Base-by-base conservation (phyloP, 2,329 filamentous ascomycete species). In the Colletotrichum filicis region DNA sequence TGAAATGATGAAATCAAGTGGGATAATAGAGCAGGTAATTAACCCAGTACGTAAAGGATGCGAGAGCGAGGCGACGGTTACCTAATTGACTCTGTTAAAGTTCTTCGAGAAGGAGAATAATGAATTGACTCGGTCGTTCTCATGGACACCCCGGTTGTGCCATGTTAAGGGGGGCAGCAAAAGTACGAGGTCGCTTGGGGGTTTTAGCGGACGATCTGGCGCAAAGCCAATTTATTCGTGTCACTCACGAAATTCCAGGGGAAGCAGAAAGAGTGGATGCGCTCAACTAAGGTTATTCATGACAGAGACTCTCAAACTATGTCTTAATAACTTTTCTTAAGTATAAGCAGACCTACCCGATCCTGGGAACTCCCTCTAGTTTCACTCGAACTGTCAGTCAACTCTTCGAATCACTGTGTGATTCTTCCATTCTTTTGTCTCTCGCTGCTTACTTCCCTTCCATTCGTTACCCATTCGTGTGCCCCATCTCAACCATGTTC, bases 211-310 rank as follows among this genome's bases (percentile, higher is more conserved):
- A 46, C 35, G 55, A 22, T 68, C 32, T 62, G 42, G 56, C 26
- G 57, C 57, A 62, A 62, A 26, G 14, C 35, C 57, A 62, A 69
- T 67, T 9, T 67, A 67, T 60, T 61, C 56, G 65, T 32, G 52
- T 69, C 66, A 64, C 52, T 22, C 52, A 52, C 59, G 59, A 69
- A 26, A 69, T 64, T 58, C 58, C 24, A 49, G 66, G 59, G 53
- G 53, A 56, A 30, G 35, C 24, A 52, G 16, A 37, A 69, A 69
- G 64, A 69, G 66, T 69, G 66, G 66, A 63, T 35, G 58, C 22
- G 9, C 30, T 16, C 30, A 14, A 16, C 30, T 22, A 55, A 58
- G 58, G 30, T 46, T 61, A 56, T 32, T 30, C 58, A 19, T 55
- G 16, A 32, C 32, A 30, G 53, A 53, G 49, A 57, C 11, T 22